Evolutionary conservation across 495 filamentous ascomycete genomes (phyloP), one percentile per base, ranked within the genome.

Genomic region (Staphylotrichum tortipilum): DNA sequence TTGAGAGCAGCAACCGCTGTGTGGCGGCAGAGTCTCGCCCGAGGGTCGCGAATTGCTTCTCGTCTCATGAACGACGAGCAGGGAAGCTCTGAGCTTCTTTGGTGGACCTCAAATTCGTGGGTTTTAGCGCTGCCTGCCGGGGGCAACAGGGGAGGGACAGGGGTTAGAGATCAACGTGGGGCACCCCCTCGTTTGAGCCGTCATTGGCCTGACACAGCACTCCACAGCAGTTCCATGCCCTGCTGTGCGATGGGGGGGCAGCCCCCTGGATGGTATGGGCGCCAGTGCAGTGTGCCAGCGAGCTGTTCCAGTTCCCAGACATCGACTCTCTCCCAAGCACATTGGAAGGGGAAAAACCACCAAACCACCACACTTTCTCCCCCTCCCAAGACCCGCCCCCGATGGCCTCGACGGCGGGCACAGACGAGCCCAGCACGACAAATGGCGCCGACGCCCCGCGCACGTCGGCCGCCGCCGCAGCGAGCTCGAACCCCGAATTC

Each of bases 401-500:
- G 28, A 56, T 56, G 54, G 54, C 48, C 31, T 56, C 54, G 15
- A 49, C 47, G 23, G 49, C 39, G 44, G 54, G 35, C 38, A 49
- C 48, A 5, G 62, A 61, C 12, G 60, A 54, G 49, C 54, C 52
- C 47, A 52, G 42, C 49, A 46, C 52, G 44, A 52, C 44, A 9
- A 61, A 61, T 51, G 53, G 57, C 60, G n/a, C n/a, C n/a, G 51
- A 51, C 28, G 47, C 39, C 30, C 42, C 42, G 46, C 56, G 57
- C 52, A 51, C 34, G 11, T 54, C 61, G 28, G 53, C 66, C n/a
- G 41, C 41, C 29, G 52, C 65, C 31, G 64, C 67, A 29, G 57
- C 61, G 37, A 67, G 49, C 36, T 57, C 67, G 42, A 68, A 72
- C 54, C 76, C 74, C 37, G 80, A 92, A 72, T 83, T 99, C 61